Percentiles rank a stretch among this genome's conserved stretches.
Evolutionary conservation across 257 asterid species (phyloP).

Genomic region (Solanum acaule): DNA sequence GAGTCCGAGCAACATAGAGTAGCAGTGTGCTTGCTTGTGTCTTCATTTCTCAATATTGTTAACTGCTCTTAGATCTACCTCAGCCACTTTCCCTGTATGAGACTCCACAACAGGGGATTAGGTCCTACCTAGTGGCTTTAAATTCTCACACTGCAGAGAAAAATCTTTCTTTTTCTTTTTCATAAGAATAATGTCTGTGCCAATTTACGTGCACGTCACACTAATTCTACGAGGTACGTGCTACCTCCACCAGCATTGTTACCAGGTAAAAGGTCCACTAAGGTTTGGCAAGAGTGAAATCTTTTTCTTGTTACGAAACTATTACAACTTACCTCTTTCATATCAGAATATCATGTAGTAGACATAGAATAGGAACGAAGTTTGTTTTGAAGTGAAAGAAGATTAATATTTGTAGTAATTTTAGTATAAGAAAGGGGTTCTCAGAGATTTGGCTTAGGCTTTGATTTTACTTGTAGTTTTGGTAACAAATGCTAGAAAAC

Average conservation of each 20-base stretch:
- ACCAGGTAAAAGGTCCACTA: not conserved
- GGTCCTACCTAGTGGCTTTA: not conserved
- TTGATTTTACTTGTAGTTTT: not conserved
- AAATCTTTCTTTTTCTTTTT: not conserved
- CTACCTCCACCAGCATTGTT: not conserved
- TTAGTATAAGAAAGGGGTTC: not conserved
- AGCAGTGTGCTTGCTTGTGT: not conserved
- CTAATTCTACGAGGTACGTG: not conserved
- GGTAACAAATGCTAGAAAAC: not conserved
- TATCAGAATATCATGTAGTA: not conserved
- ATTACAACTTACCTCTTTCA: not conserved
- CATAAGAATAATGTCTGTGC: not conserved
- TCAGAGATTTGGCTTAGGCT: not conserved
- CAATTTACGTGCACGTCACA: not conserved
- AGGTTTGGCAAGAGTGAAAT: not conserved
- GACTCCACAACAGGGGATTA: not conserved
- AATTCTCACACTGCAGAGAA: not conserved
- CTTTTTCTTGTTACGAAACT: not conserved
- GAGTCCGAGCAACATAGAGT: not conserved
- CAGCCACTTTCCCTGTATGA: not conserved
- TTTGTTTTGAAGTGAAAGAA: not conserved
- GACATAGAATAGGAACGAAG: not conserved
- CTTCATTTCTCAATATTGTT: not conserved
- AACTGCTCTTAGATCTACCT: not conserved
- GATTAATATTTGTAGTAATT: not conserved